A percentile compares a stretch with the other conserved stretches of the same genome.
These are phyloP conservation scores for Exophiala xenobiotica DNA, from an alignment of 2,329 filamentous ascomycete genomes.

Conservation along the genomic window DNA sequence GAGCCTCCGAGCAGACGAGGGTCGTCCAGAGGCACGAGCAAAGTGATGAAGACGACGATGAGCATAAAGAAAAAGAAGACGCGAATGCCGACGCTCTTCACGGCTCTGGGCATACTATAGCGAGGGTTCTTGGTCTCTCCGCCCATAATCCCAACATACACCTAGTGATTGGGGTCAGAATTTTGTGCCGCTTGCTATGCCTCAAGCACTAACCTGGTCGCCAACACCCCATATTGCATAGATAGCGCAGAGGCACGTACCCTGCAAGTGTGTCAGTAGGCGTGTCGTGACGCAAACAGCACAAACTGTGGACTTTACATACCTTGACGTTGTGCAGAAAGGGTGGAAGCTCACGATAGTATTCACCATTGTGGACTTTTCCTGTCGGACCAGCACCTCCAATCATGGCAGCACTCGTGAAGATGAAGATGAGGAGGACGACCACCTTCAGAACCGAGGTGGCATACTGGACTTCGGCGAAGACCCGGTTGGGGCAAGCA, in stretches of 20 bases:
- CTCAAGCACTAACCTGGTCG: too few species aligned
- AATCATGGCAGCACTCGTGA: constrained; percentile 6
- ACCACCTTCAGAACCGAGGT: constrained; percentile 6
- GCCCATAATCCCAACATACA: constrained; percentile 34
- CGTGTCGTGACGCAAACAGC: too few species aligned
- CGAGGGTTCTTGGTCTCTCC: constrained; percentile 39
- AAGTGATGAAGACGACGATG: constrained; percentile 33
- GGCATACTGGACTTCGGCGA: constrained; percentile 8
- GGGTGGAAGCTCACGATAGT: constrained; percentile 3
- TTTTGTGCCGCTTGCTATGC: too few species aligned
- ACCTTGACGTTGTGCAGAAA: constrained; percentile 10
- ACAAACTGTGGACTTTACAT: too few species aligned
- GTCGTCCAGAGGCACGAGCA: constrained; percentile 31
- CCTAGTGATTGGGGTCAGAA: constrained; percentile 39
- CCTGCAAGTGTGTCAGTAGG: background rate
- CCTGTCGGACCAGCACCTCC: constrained; percentile 33
- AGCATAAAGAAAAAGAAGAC: constrained; percentile 35
- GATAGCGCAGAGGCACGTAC: constrained; percentile 13
- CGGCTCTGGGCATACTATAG: constrained; percentile 37
- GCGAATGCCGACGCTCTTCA: constrained; percentile 34
- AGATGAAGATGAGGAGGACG: constrained; percentile 2
- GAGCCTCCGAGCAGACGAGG: constrained; percentile 32
- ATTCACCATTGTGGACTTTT: constrained; percentile 75
- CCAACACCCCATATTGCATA: constrained; percentile 2
- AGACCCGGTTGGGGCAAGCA: constrained; percentile 51